Conservation (phyloP, 179 eudicot genomes). For the Dionaea muscipula region DNA sequence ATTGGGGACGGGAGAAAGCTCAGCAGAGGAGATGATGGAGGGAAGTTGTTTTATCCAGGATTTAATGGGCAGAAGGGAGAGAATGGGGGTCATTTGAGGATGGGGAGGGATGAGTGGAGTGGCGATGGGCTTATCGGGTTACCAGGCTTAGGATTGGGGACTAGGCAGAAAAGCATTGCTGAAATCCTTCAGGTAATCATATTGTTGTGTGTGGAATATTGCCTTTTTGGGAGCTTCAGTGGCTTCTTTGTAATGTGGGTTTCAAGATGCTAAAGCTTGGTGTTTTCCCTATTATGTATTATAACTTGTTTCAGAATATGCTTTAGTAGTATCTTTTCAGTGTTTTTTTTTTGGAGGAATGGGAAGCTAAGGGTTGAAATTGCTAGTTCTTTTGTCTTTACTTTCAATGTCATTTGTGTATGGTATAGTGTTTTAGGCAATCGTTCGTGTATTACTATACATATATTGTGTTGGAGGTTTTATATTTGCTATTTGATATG, state of each 20-base stretch:
- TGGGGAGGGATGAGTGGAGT: slow-evolving; percentile 56
- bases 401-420: too few relatives aligned
- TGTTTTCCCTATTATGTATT: background rate
- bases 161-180: slow-evolving; percentile 86
- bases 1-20: slow-evolving; percentile 76
- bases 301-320: background rate
- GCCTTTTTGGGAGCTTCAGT: background rate
- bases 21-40: slow-evolving; percentile 22
- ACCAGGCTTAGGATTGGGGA: slow-evolving; percentile 84
- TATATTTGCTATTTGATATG: too few relatives aligned
- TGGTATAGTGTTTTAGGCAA: too few relatives aligned
- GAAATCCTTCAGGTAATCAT: slow-evolving; percentile 81
- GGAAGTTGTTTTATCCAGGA: slow-evolving; percentile 48
- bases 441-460: too few relatives aligned
- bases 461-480: too few relatives aligned
- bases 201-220: background rate
- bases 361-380: too few relatives aligned
- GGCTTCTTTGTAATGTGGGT: slow-evolving; percentile 1
- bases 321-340: too few relatives aligned
- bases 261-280: background rate
- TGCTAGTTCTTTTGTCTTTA: too few relatives aligned
- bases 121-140: slow-evolving; percentile 77
- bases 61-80: slow-evolving; percentile 46
- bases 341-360: too few relatives aligned
- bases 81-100: slow-evolving; percentile 34